A percentile compares a stretch with the other conserved stretches of the same genome.
phyloP scores from a whole-genome alignment of 352 stramenopile species.

The Phytophthora rubi region DNA sequence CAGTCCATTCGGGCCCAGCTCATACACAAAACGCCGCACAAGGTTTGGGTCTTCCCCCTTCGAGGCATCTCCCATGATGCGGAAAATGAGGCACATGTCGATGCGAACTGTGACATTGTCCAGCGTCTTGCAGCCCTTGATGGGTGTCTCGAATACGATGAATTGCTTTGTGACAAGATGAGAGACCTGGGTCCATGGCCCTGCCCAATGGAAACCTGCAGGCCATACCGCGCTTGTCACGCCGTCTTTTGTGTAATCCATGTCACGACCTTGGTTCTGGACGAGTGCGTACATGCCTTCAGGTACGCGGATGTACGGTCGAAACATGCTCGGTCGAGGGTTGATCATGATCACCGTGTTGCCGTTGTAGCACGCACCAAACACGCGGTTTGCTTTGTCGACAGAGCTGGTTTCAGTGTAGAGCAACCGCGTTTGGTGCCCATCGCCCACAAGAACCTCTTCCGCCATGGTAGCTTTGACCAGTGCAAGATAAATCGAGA shows the following conservation, averaged over 20 bases:
- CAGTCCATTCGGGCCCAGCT: slow-evolving; percentile 75
- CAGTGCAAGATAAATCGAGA: neutral
- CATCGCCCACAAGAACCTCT: slow-evolving; percentile 12
- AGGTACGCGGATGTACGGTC: slow-evolving; percentile 82
- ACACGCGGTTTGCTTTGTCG: slow-evolving; percentile 65
- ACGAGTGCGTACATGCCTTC: slow-evolving; percentile 89
- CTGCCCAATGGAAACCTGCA: slow-evolving; percentile 70
- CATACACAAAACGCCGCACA: slow-evolving; percentile 86
- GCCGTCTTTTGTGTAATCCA: slow-evolving; percentile 52
- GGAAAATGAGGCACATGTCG: slow-evolving; percentile 84
- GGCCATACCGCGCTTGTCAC: slow-evolving; percentile 65
- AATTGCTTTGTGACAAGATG: slow-evolving; percentile 88
- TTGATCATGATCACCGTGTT: slow-evolving; percentile 81
- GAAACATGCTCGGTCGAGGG: slow-evolving; percentile 52
- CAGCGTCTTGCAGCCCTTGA: slow-evolving; percentile 86
- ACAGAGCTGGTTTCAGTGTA: slow-evolving; percentile 59
- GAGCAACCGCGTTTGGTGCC: slow-evolving; percentile 54
- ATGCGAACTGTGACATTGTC: slow-evolving; percentile 88
- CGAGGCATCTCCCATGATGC: slow-evolving; percentile 81
- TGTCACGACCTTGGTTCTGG: slow-evolving; percentile 76
- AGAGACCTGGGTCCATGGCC: slow-evolving; percentile 73
- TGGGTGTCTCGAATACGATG: slow-evolving; percentile 81
- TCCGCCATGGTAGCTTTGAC: slow-evolving; percentile 21
- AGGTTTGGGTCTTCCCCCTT: slow-evolving; percentile 81
- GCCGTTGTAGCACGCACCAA: slow-evolving; percentile 69